These are phyloP conservation scores for Alectoria sarmentosa DNA, from an alignment of 495 filamentous ascomycete species.

Conservation along the genomic window DNA sequence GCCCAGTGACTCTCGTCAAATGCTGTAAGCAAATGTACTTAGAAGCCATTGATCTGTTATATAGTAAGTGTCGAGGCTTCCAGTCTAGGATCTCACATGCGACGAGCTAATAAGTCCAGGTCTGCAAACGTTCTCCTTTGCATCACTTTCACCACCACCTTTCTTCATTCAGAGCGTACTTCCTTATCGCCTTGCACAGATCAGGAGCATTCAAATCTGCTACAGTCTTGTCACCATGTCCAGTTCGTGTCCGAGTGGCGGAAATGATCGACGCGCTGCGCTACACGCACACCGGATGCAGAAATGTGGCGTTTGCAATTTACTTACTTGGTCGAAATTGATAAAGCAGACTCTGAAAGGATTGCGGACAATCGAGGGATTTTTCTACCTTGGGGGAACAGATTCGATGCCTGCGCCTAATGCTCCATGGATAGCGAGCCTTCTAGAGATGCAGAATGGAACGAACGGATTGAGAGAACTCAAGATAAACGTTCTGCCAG, in stretches of 20 bases:
- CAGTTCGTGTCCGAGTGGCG: background rate
- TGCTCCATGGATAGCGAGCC: conserved; percentile 18
- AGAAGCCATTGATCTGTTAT: conserved; percentile 20
- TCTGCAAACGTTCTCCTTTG: conserved; percentile 19
- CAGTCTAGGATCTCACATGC: too few species aligned
- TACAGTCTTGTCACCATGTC: conserved; percentile 18
- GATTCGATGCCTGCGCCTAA: conserved; percentile 7
- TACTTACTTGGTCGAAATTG: conserved; percentile 17
- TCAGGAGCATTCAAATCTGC: conserved; percentile 19
- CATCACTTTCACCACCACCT: conserved; percentile 19
- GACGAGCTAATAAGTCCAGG: conserved; percentile 1
- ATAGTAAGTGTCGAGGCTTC: conserved; percentile 10
- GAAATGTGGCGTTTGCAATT: conserved; percentile 20
- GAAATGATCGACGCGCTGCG: conserved; percentile 11
- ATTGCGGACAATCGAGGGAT: conserved; percentile 18
- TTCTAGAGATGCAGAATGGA: conserved; percentile 20
- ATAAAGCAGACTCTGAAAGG: conserved; percentile 20
- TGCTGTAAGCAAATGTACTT: conserved; percentile 20
- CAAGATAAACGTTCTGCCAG: conserved; percentile 15
- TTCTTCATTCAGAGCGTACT: conserved; percentile 20
- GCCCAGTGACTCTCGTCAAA: conserved; percentile 15
- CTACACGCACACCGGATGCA: conserved; percentile 16
- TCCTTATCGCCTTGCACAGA: conserved; percentile 21
- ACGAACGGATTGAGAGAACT: conserved; percentile 21
- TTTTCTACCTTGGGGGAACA: conserved; percentile 13